Percentiles rank a stretch among this genome's conserved stretches.
phyloP scores from a whole-genome alignment of 441 rosid genomes.

The Arabidopsis lyrata region DNA sequence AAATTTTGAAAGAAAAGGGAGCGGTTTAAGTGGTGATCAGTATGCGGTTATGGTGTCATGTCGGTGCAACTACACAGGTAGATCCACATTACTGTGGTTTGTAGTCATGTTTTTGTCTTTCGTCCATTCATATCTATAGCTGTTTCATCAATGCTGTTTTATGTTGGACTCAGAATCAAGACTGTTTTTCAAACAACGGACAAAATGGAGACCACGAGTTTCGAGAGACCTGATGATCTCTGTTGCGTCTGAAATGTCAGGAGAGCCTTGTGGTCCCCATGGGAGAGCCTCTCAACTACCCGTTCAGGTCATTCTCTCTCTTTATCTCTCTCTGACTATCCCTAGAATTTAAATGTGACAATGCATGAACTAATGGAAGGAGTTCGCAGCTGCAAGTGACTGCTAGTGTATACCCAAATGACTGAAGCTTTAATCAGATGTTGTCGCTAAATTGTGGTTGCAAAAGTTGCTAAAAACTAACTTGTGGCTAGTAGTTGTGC shows the following conservation, averaged over 20 bases:
- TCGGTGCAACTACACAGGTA: slow-evolving; percentile 92
- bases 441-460: not conserved
- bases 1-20: slow-evolving; percentile 58
- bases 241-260: slow-evolving; percentile 84
- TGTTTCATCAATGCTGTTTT: slow-evolving; percentile 15
- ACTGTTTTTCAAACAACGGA: slow-evolving; percentile 90
- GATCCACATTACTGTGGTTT: slow-evolving; percentile 20
- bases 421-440: not conserved
- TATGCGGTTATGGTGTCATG: slow-evolving; percentile 94
- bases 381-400: slow-evolving; percentile 14
- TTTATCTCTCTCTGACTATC: slow-evolving; percentile 22
- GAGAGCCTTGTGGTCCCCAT: slow-evolving; percentile 63
- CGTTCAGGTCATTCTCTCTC: slow-evolving; percentile 70
- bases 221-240: slow-evolving; percentile 94
- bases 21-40: slow-evolving; percentile 57
- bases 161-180: slow-evolving; percentile 70
- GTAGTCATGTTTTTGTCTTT: slow-evolving; percentile 33
- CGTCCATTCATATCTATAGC: slow-evolving; percentile 33
- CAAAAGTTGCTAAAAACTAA: too few relatives aligned
- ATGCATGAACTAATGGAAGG: slow-evolving; percentile 7
- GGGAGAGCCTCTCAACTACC: slow-evolving; percentile 83
- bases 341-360: slow-evolving; percentile 14
- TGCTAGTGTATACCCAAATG: slow-evolving; percentile 21
- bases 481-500: slow-evolving; percentile 21
- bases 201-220: slow-evolving; percentile 85